These are phyloP conservation scores for Trypanosomatidae sp. DNA, from an alignment of 208 protist species.

Conservation along the genomic window DNA sequence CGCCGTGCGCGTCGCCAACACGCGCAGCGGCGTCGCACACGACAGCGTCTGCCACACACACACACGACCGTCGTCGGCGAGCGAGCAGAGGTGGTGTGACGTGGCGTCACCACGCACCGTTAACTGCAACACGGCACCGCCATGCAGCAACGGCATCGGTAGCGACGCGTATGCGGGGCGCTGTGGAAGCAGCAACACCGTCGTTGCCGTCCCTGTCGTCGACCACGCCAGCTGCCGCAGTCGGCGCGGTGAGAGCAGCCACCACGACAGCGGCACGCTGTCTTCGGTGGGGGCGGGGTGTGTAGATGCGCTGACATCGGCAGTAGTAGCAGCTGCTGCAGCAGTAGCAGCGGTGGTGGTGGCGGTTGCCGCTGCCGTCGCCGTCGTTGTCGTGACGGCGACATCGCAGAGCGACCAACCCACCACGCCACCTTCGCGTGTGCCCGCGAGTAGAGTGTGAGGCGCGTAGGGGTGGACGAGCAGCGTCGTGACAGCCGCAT, in stretches of 20 bases:
- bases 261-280: constrained; percentile 11
- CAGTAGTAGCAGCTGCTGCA: no score
- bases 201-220: constrained; percentile 17
- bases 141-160: constrained; percentile 49
- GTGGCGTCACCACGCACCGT: constrained; percentile 43
- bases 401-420: no score
- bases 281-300: no score
- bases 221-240: constrained; percentile 17
- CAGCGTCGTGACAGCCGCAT: constrained; percentile 28
- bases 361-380: no score
- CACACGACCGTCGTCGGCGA: constrained; percentile 55
- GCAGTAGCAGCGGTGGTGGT: no score
- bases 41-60: constrained; percentile 63
- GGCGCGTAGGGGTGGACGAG: constrained; percentile 18
- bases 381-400: no score
- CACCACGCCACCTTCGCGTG: constrained; percentile 31
- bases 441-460: constrained; percentile 23
- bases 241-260: constrained; percentile 8
- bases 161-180: constrained; percentile 29
- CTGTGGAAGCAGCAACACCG: constrained; percentile 16
- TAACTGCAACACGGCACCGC: constrained; percentile 27
- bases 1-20: no score
- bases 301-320: no score
- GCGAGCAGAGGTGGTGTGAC: constrained; percentile 47
- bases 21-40: no score